Percentiles rank a stretch among this genome's conserved stretches.
phyloP scores from a whole-genome alignment of 164 flowering plant genomes.

The Nymphaea thermarum region DNA sequence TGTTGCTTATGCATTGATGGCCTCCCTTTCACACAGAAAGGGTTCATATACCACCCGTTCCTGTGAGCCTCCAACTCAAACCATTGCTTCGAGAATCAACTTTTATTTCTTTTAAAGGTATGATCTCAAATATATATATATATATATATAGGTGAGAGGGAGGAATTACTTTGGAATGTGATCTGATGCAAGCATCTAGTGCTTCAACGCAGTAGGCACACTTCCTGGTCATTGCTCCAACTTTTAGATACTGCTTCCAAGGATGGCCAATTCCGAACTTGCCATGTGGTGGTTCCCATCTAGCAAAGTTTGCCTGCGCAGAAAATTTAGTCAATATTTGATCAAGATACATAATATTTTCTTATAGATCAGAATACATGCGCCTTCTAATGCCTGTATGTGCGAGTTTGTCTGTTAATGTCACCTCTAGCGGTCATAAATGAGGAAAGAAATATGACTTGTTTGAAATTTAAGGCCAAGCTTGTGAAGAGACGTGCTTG shows the following conservation, averaged over 20 bases:
- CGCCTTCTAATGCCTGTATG: too few species aligned
- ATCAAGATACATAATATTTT: too few species aligned
- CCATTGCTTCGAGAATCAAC: neutral
- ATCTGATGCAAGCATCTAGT: slow-evolving; percentile 27
- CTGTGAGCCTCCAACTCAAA: neutral
- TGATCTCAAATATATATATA: too few species aligned
- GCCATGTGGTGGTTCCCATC: slow-evolving; percentile 83
- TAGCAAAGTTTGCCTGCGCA: slow-evolving; percentile 67
- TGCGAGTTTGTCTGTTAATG: too few species aligned
- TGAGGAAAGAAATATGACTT: too few species aligned
- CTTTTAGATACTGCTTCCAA: slow-evolving; percentile 65
- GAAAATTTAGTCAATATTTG: neutral
- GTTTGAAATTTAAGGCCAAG: too few species aligned
- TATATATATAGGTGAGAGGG: neutral
- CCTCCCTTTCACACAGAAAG: too few species aligned
- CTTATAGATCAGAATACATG: too few species aligned
- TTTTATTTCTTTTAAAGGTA: too few species aligned
- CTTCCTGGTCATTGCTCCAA: slow-evolving; percentile 45
- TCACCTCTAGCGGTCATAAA: too few species aligned
- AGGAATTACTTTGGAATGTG: slow-evolving; percentile 31
- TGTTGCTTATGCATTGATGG: too few species aligned
- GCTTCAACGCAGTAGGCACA: slow-evolving; percentile 65
- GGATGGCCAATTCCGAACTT: slow-evolving; percentile 55
- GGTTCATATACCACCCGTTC: neutral
- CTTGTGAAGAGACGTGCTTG: too few species aligned